Evolutionary conservation across 176 grass and related monocot species (phyloP), one percentile per base, ranked within the genome.

Genomic region (Phyllostachys edulis): DNA sequence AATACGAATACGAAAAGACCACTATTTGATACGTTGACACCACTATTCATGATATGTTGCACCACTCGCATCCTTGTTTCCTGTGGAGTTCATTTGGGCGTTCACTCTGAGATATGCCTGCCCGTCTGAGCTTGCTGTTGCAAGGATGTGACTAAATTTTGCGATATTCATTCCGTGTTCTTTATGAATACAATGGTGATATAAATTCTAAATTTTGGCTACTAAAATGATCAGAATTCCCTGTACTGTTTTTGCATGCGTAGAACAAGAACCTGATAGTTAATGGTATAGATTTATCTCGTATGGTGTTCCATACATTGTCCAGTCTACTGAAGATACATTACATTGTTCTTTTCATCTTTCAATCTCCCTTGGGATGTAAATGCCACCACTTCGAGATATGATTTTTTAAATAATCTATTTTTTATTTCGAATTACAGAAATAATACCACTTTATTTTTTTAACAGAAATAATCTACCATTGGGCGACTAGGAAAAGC

Each of bases 341-440:
- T 15, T 63, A 17, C 72, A 82, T 18, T 85, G 41, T 14, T 66
- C 9, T 13, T 63, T 61, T 90, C 61, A 94, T 80, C 75, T 84
- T 90, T 72, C 69, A 18, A 68, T 67, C 67, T 87, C 76, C 54
- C 68, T 69, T 63, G 83, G 39, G 46, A 81, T 34, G 29, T 68
- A 85, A 84, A 83, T 82, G 80, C 84, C 71, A 44, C 38, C 84
- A 85, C 72, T 90, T 40, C 4, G 85, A 42, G n/a, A n/a, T n/a
- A n/a, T n/a, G n/a, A n/a, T n/a, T n/a, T n/a, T n/a, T n/a, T n/a
- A n/a, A n/a, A n/a, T n/a, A n/a, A n/a, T n/a, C n/a, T n/a, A n/a
- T n/a, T n/a, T n/a, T n/a, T n/a, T n/a, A n/a, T n/a, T n/a, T n/a
- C n/a, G n/a, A n/a, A n/a, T n/a, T n/a, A n/a, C n/a, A n/a, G n/a